Conservation (phyloP, 1,139 yeast species). For the Blastobotrys serpentis region DNA sequence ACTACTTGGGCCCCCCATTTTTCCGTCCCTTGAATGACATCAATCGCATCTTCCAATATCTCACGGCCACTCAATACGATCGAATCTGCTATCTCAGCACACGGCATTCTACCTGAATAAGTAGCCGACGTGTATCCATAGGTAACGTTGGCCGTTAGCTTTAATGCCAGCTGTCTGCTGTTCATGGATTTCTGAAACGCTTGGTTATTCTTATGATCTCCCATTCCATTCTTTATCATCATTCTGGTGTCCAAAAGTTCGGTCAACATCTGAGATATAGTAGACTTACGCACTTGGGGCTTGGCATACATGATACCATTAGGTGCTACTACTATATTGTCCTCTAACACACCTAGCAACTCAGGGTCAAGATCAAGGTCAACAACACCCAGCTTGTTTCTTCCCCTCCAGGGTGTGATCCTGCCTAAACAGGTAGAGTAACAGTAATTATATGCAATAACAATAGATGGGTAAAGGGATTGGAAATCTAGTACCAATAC, state of each 20-base stretch:
- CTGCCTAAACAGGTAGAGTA: slow-evolving; percentile 83
- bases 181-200: slow-evolving; percentile 57
- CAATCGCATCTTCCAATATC: slow-evolving; percentile 68
- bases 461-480: slow-evolving; percentile 86
- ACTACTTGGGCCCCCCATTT: slow-evolving; percentile 89
- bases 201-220: slow-evolving; percentile 44
- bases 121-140: slow-evolving; percentile 96
- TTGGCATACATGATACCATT: slow-evolving; percentile 82
- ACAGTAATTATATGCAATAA: slow-evolving; percentile 90
- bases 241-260: slow-evolving; percentile 80
- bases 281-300: slow-evolving; percentile 61
- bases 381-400: slow-evolving; percentile 45
- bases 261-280: slow-evolving; percentile 77
- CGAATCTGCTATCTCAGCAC: slow-evolving; percentile 90
- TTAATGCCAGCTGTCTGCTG: slow-evolving; percentile 81
- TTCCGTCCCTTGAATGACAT: slow-evolving; percentile 56
- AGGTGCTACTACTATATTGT: slow-evolving; percentile 69
- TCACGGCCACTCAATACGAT: slow-evolving; percentile 91
- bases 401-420: slow-evolving; percentile 50
- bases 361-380: slow-evolving; percentile 56
- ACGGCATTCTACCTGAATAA: slow-evolving; percentile 96
- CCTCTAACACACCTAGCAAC: slow-evolving; percentile 51
- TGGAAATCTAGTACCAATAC: slow-evolving; percentile 88
- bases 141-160: slow-evolving; percentile 89
- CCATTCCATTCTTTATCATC: slow-evolving; percentile 74